Evolutionary conservation across 2,329 filamentous ascomycete species (phyloP), one percentile per base, ranked within the genome.

Genomic region (Rhytidhysteron rufulum): DNA sequence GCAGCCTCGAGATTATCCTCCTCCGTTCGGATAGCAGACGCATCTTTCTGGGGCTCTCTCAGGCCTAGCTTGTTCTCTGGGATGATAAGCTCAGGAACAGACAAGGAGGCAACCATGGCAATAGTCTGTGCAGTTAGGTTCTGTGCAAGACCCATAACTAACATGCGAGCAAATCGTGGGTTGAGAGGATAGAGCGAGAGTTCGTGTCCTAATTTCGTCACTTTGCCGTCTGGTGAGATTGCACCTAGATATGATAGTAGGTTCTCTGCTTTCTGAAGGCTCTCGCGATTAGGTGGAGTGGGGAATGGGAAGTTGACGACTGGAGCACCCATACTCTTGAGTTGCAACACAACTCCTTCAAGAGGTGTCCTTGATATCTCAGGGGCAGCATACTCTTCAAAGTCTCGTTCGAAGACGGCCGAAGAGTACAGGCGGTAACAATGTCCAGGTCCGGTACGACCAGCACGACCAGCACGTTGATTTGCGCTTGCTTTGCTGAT

Each of bases 231-330:
- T 0, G 77, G 53, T 9, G 82, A 80, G 22, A 97, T 73, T 1
- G 91, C 93, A 1, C 88, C 88, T 3, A 98, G 77, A 60, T 95
- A 94, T 34, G 79, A 83, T 7, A 98, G 74, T 6, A 96, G 74
- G 57, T 85, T 88, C 68, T 98, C 93, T 1, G 93, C 89, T 58
- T 85, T 88, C 35, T 80, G 78, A 16, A 98, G 73, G 47, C 82
- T 87, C 39, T 82, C 74, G 11, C 82, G 77, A 53, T 89, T 84
- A 2, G 93, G 93, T 0, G 89, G 83, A 11, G 91, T 97, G 4
- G 93, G 93, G 62, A 97, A 98, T 1, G 94, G 93, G 62, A 98
- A 98, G 65, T 93, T 94, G 60, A 88, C 78, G 6, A 98, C 85
- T 44, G 91, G 86, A 22, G 96, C 79, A 40, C 89, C 87, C 87